Conservation (phyloP, 345 rosid species). For the Boechera divaricarpa region DNA sequence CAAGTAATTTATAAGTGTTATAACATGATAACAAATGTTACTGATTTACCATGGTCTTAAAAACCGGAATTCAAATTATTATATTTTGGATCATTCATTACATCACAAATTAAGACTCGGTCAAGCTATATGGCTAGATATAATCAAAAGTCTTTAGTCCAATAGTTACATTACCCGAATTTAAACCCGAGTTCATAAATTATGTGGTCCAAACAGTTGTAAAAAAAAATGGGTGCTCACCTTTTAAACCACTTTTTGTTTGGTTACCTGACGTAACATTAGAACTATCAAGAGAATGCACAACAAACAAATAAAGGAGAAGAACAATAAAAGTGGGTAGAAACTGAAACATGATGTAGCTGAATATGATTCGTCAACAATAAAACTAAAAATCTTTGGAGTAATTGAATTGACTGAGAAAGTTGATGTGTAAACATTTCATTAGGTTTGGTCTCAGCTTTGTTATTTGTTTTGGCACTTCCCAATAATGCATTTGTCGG, state of each 20-base stretch:
- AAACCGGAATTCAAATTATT: not conserved
- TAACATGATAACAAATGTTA: not conserved
- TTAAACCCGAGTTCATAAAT: not conserved
- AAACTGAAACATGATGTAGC: slow-evolving; percentile 43
- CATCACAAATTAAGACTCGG: not conserved
- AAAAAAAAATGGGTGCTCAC: slow-evolving; percentile 11
- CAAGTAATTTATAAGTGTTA: not conserved
- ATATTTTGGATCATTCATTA: not conserved
- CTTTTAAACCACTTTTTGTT: slow-evolving; percentile 15
- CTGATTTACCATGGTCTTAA: not conserved
- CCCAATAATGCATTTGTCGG: slow-evolving; percentile 44
- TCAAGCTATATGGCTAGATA: not conserved
- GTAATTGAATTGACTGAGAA: slow-evolving; percentile 57
- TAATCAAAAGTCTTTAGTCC: too few relatives aligned
- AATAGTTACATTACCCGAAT: not conserved
- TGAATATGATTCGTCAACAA: slow-evolving; percentile 70
- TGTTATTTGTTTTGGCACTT: slow-evolving; percentile 41
- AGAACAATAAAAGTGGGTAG: slow-evolving; percentile 23
- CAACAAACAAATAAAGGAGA: too few relatives aligned
- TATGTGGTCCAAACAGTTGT: slow-evolving; percentile 12
- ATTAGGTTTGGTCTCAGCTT: slow-evolving; percentile 38
- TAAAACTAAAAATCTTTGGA: slow-evolving; percentile 57
- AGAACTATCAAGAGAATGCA: slow-evolving; percentile 18
- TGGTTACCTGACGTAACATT: slow-evolving; percentile 41
- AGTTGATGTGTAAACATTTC: slow-evolving; percentile 60